phyloP scores from a whole-genome alignment of 2,329 filamentous ascomycete genomes.

The Alternaria postmessia region DNA sequence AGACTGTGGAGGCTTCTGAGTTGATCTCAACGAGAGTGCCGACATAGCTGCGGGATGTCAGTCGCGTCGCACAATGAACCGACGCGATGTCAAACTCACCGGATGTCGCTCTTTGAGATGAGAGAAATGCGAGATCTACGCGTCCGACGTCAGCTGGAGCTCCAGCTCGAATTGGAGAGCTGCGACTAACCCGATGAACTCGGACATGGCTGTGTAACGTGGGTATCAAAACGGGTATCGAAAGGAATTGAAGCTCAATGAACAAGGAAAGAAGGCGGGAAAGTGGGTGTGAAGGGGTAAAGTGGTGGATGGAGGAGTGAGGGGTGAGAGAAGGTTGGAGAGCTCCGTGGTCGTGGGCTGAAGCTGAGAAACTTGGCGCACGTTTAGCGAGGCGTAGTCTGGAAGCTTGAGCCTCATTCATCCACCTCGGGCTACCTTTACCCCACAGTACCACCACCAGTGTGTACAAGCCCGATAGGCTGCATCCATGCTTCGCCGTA shows the following conservation, averaged over 20 bases:
- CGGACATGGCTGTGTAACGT: conserved; percentile 59
- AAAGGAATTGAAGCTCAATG: conserved; percentile 30
- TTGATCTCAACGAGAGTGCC: conserved; percentile 98
- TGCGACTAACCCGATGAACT: conserved; percentile 66
- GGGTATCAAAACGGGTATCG: conserved; percentile 37
- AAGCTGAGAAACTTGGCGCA: conserved; percentile 31
- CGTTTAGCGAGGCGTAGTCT: conserved; percentile 28
- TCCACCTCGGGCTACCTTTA: conserved; percentile 21
- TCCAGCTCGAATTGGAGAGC: conserved; percentile 42
- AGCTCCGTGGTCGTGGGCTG: conserved; percentile 24
- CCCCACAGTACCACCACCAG: conserved; percentile 25
- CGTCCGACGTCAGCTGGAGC: conserved; percentile 46
- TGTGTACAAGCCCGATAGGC: background rate
- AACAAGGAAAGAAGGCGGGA: conserved; percentile 29
- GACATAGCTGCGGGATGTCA: conserved; percentile 74
- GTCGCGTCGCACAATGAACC: conserved; percentile 24
- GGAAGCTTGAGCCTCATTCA: conserved; percentile 22
- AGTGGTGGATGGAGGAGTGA: conserved; percentile 21
- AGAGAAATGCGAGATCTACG: conserved; percentile 89
- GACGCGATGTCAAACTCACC: conserved; percentile 64
- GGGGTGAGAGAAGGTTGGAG: conserved; percentile 21
- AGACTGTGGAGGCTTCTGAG: conserved; percentile 94
- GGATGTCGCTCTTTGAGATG: conserved; percentile 97
- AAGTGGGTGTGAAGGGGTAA: conserved; percentile 28
- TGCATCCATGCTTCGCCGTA: conserved; percentile 2